Conservation (phyloP, 139 green algal genomes). For the Microglena sp. region DNA sequence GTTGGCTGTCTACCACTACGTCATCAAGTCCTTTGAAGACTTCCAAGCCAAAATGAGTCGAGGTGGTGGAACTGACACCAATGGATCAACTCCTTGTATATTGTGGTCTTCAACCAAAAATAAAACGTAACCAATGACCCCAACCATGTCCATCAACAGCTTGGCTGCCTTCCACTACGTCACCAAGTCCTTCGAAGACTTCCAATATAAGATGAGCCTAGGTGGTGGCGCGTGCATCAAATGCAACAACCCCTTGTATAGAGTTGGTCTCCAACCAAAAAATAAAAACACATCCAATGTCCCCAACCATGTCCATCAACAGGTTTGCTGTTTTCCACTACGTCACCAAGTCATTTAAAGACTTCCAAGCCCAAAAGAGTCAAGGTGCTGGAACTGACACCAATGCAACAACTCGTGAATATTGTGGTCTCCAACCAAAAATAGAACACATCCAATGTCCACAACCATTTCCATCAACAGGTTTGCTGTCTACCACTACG, state of each 20-base stretch:
- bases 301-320: not conserved
- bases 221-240: conserved; percentile 26
- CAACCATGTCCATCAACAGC: not conserved
- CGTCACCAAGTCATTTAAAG: conserved; percentile 14
- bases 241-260: conserved; percentile 11
- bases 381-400: conserved; percentile 20
- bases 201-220: conserved; percentile 14
- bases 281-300: conserved; percentile 9
- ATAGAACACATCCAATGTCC: too few species aligned
- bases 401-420: conserved; percentile 10
- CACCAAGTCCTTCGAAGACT: conserved; percentile 18
- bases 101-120: conserved; percentile 19
- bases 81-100: conserved; percentile 14
- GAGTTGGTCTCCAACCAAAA: conserved; percentile 17
- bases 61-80: conserved; percentile 22
- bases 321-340: conserved; percentile 23
- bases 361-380: conserved; percentile 19
- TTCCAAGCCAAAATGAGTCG: conserved; percentile 20
- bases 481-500: conserved; percentile 19
- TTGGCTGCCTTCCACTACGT: conserved; percentile 26
- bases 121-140: conserved; percentile 10
- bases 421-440: conserved; percentile 18
- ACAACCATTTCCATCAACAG: too few species aligned
- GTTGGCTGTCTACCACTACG: conserved; percentile 26
- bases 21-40: conserved; percentile 16